phyloP scores from a whole-genome alignment of 2,329 filamentous ascomycete genomes.

The Fusarium concolor region DNA sequence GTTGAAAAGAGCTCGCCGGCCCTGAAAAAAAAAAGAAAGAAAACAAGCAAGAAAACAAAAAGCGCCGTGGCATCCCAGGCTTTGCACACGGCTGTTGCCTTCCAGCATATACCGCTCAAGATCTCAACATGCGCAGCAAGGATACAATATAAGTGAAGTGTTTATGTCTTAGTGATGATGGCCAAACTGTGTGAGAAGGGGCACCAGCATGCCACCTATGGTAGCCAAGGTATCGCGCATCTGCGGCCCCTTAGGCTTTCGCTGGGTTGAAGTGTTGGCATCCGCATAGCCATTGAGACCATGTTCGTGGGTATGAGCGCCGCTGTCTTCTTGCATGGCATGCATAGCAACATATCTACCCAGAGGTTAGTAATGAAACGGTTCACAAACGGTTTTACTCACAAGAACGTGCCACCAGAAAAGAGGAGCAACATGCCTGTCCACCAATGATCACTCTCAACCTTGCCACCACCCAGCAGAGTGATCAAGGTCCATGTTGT shows the following conservation, averaged over 20 bases:
- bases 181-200: constrained; percentile 80
- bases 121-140: constrained; percentile 20
- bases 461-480: constrained; percentile 72
- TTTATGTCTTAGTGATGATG: constrained; percentile 70
- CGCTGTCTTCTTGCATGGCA: constrained; percentile 86
- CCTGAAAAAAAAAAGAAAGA: neutral
- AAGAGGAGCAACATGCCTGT: constrained; percentile 96
- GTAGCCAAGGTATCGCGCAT: constrained; percentile 78
- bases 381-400: constrained; percentile 53
- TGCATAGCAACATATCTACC: constrained; percentile 96
- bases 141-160: constrained; percentile 11
- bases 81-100: constrained; percentile 18
- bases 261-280: constrained; percentile 56
- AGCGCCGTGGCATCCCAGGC: constrained; percentile 28
- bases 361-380: constrained; percentile 26
- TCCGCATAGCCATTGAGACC: constrained; percentile 68
- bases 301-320: constrained; percentile 61
- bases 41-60: constrained; percentile 11
- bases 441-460: constrained; percentile 79
- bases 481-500: constrained; percentile 84
- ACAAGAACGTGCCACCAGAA: constrained; percentile 95
- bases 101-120: constrained; percentile 8
- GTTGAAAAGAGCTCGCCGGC: constrained; percentile 41
- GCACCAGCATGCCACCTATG: constrained; percentile 81
- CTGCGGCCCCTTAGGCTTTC: constrained; percentile 66